Evolutionary conservation across 176 grass and related monocot genomes (phyloP), one percentile per base, ranked within the genome.

Genomic region (Ananas comosus): DNA sequence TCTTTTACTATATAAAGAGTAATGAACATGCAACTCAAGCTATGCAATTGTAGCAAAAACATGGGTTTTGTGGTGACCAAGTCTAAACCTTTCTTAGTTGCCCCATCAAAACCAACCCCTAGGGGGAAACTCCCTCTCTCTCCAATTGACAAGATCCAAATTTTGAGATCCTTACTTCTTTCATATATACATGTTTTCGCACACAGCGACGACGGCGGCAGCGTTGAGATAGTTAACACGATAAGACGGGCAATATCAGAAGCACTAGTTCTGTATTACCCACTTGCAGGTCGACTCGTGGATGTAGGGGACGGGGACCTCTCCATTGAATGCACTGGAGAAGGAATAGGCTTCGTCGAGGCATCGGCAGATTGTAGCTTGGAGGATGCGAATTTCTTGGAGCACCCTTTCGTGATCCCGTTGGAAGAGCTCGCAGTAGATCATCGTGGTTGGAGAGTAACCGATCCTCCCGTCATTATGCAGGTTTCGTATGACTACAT

Each of bases 131-230:
- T 13, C 57, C 85, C 4, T 70, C 72, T 71, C 72, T 88, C 16
- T 91, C 89, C 11, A 24, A 88, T 91, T 53, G 89, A 91, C 79
- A 79, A 82, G 25, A 82, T 91, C 3, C 78, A 79, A 0, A 79
- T 85, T 12, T 73, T 91, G 52, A 81, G 82, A 72, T 85, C 29
- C 29, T 0, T 88, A 70, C 80, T 59, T 12, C 81, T 91, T 56
- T 76, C 85, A 17, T 91, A 85, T 0, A 69, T 91, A 18, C 89
- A 92, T 10, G 85, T 92, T 53, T 92, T 92, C 69, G 80, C 69
- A 11, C 50, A 21, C 25, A 70, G 73, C 0, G 12, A 47, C 10
- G 29, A 70, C 25, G 51, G 82, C 85, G 17, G 82, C 85, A 1
- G 50, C 29, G 29, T 33, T 6, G 29, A 33, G 5, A 33, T 33